phyloP scores from a whole-genome alignment of 352 stramenopile genomes.

The Plasmopara halstedii region DNA sequence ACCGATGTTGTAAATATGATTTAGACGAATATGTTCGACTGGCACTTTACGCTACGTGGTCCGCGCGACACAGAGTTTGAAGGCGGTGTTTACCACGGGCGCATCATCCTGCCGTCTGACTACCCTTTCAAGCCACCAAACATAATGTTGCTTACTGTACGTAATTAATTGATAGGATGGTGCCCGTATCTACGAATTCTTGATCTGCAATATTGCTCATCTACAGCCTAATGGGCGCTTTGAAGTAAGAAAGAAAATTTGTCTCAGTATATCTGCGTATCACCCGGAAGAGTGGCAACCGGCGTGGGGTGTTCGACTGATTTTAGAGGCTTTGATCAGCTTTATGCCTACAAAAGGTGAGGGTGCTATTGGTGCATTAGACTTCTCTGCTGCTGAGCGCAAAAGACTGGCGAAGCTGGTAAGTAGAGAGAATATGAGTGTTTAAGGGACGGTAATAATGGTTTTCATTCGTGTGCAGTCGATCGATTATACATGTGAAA shows the following conservation, averaged over 20 bases:
- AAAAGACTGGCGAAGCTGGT: slow-evolving; percentile 59
- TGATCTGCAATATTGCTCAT: neutral
- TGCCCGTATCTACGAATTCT: neutral
- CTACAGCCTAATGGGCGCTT: slow-evolving; percentile 92
- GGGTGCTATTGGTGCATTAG: slow-evolving; percentile 73
- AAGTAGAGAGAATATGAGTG: neutral
- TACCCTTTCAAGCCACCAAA: slow-evolving; percentile 97
- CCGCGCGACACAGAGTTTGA: slow-evolving; percentile 94
- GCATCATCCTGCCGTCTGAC: slow-evolving; percentile 92
- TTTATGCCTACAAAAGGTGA: slow-evolving; percentile 93
- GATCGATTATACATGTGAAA: slow-evolving; percentile 66
- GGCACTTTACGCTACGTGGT: slow-evolving; percentile 98
- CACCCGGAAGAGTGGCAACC: slow-evolving; percentile 98
- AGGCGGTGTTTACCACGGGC: slow-evolving; percentile 96
- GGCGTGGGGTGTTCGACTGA: slow-evolving; percentile 92
- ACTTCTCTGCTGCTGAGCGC: slow-evolving; percentile 63
- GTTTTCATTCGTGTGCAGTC: slow-evolving; percentile 29
- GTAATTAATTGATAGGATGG: neutral
- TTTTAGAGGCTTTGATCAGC: slow-evolving; percentile 96
- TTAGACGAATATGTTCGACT: slow-evolving; percentile 87
- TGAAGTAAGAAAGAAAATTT: slow-evolving; percentile 98
- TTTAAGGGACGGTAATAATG: neutral
- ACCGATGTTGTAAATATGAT: neutral
- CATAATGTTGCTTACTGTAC: slow-evolving; percentile 95
- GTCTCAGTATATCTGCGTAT: slow-evolving; percentile 95